Evolutionary conservation across 768 basidiomycete species (phyloP), one percentile per base, ranked within the genome.

Genomic region (Auricularia heimuer): DNA sequence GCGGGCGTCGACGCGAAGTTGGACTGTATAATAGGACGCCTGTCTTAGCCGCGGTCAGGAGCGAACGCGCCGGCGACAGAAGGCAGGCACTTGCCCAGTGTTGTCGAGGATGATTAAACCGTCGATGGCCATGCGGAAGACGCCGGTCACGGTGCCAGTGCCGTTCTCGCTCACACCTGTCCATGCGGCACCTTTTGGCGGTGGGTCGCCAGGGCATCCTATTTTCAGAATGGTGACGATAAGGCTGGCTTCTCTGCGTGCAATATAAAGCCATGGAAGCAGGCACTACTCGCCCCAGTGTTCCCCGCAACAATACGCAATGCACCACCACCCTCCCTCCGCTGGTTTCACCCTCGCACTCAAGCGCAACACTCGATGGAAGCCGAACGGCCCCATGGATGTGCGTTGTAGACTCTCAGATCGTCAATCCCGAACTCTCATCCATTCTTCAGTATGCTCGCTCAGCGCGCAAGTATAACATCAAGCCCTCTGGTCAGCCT

Each of bases 11-110:
- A 86, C 64, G 89, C 86, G 76, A 95, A 97, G 47, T 89, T 90
- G 36, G 94, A 94, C 76, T 94, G 91, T 68, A 95, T 90, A 68
- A 97, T 89, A 33, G 94, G 86, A 58, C 84, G 75, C 36, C 77
- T 79, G 54, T 29, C 29, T 44, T 51, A 4, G 14, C 18, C 47
- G 18, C 18, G 6, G 18, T 51, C 21, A 51, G 47, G 11, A 51
- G 39, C 47, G 16, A 4, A 21, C 47, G 7, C 47, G 4, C 18
- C 47, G 6, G 47, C 11, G 4, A 8, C 51, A 62, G 54, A 37
- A 56, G 33, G 47, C 24, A 39, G 12, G 44, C 61, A 80, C 86
- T 72, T 68, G 90, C 90, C 89, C 87, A 67, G 82, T 77, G 68
- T 79, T 81, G 75, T 92, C 90, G 65, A 92, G 78, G 65, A 92